Evolutionary conservation across 202 grass and related monocot genomes (phyloP).

Genomic region (Zizania palustris): DNA sequence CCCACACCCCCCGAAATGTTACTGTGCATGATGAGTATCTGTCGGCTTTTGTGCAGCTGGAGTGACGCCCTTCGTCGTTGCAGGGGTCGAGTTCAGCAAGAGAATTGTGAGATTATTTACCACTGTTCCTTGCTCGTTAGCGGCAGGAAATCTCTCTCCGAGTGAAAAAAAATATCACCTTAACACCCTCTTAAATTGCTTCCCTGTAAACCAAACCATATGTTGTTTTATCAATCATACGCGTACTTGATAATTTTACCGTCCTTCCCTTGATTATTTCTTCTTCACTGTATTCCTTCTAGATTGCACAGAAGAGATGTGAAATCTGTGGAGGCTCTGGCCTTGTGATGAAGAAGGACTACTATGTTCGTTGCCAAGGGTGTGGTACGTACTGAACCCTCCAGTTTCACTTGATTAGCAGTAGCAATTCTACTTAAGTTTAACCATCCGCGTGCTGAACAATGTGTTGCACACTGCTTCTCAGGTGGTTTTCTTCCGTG

Average conservation of each 20-base stretch:
- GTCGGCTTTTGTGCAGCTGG: conserved; percentile 61
- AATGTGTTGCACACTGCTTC: background rate
- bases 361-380: conserved; percentile 70
- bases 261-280: background rate
- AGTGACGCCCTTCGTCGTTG: conserved; percentile 73
- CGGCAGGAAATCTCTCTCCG: background rate
- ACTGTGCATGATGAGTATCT: background rate
- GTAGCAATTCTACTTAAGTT: background rate
- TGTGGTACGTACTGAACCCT: conserved; percentile 65
- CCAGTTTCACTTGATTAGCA: conserved; percentile 3
- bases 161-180: background rate
- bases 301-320: conserved; percentile 82
- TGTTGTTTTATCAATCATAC: too few species aligned
- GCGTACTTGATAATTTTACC: background rate
- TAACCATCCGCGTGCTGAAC: background rate
- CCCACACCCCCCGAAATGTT: background rate
- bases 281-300: background rate
- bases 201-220: background rate
- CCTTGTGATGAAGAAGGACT: conserved; percentile 61
- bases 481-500: conserved; percentile 93
- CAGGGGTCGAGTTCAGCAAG: conserved; percentile 86
- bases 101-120: conserved; percentile 62
- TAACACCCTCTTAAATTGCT: background rate
- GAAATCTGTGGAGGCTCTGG: conserved; percentile 79
- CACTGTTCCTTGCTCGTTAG: background rate